These are phyloP conservation scores for Solanum gandarillasii DNA, from an alignment of 257 asterid genomes.

Conservation along the genomic window DNA sequence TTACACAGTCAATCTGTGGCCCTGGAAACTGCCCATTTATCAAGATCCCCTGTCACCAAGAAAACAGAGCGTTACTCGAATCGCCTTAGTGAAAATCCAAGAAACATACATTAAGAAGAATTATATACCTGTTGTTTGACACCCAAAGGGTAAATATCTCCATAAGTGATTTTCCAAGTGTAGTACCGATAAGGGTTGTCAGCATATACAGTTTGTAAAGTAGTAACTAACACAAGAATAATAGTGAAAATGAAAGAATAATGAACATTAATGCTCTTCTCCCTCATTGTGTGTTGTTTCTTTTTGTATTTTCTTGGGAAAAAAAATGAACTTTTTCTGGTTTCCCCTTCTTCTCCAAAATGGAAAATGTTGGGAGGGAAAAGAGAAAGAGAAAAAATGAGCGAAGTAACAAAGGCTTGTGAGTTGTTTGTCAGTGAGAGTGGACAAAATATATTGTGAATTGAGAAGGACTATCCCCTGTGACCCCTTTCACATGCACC, in stretches of 20 bases:
- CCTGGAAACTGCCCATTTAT: constrained; percentile 98
- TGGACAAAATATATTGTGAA: constrained; percentile 4
- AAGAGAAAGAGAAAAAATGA: neutral
- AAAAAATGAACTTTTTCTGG: neutral
- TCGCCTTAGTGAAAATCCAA: neutral
- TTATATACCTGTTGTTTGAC: constrained; percentile 73
- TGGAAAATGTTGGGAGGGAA: neutral
- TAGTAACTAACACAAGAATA: constrained; percentile 16
- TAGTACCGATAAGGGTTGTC: constrained; percentile 75
- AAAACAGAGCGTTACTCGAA: neutral
- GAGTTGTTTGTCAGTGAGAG: constrained; percentile 12
- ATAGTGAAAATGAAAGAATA: constrained; percentile 12
- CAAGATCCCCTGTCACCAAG: constrained; percentile 63
- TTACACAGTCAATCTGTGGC: constrained; percentile 85
- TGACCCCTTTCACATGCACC: constrained; percentile 1
- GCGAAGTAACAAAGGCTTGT: constrained; percentile 2
- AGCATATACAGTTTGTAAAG: constrained; percentile 27
- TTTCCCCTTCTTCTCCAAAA: neutral
- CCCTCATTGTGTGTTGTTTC: constrained; percentile 24
- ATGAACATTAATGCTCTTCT: constrained; percentile 9
- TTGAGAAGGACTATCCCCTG: neutral
- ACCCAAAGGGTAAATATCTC: constrained; percentile 74
- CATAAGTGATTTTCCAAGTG: constrained; percentile 82
- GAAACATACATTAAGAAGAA: neutral
- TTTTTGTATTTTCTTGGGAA: neutral